Evolutionary conservation across 2,329 filamentous ascomycete species (phyloP).

Genomic region (Fusarium graminum): DNA sequence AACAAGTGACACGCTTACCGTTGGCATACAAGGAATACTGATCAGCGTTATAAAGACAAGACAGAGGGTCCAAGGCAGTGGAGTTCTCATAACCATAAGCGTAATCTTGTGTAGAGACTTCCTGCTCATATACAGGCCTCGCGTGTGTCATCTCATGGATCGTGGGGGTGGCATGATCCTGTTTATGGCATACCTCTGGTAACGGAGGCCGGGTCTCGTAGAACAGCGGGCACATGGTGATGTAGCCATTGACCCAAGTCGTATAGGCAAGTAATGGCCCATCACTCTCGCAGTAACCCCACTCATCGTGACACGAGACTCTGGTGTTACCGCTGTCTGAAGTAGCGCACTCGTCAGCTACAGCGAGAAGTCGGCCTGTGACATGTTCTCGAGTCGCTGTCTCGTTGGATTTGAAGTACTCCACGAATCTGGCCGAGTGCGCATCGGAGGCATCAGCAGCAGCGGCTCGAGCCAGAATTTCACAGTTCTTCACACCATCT

Average conservation of each 20-base stretch:
- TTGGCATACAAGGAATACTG: constrained; percentile 38
- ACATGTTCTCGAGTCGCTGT: constrained; percentile 32
- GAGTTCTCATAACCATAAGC: constrained; percentile 42
- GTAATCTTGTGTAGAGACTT: constrained; percentile 31
- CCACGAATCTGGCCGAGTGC: constrained; percentile 32
- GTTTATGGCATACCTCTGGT: constrained; percentile 35
- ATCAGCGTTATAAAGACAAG: constrained; percentile 39
- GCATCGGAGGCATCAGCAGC: constrained; percentile 29
- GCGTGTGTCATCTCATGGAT: constrained; percentile 44
- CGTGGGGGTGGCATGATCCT: constrained; percentile 39
- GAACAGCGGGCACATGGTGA: constrained; percentile 38
- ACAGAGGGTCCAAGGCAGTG: constrained; percentile 30
- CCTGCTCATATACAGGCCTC: constrained; percentile 32
- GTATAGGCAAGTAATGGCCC: constrained; percentile 41
- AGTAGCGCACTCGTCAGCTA: constrained; percentile 36
- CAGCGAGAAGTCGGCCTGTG: constrained; percentile 32
- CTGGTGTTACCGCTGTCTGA: constrained; percentile 16
- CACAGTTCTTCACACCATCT: constrained; percentile 31
- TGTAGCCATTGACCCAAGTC: constrained; percentile 39
- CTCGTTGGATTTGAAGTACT: constrained; percentile 45
- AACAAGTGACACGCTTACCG: constrained; percentile 18
- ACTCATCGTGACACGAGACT: constrained; percentile 15
- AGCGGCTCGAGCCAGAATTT: constrained; percentile 33
- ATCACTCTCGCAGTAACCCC: constrained; percentile 25
- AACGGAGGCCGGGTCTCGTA: constrained; percentile 30